Base-by-base conservation (phyloP, 1,284 basidiomycete species). In the Ceratobasidium sp. region DNA sequence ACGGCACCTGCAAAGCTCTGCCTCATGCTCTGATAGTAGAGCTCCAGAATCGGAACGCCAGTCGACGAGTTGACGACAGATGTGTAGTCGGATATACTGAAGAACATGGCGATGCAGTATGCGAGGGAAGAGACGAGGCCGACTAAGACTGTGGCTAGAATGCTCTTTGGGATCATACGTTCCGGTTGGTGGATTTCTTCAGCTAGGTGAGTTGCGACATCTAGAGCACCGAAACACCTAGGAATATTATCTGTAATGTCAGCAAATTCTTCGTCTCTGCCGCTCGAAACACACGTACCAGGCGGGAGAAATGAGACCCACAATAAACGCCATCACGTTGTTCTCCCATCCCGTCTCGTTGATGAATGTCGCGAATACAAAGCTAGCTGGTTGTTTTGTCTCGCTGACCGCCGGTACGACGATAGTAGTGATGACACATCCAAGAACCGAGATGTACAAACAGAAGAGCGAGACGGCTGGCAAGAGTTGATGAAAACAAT, bases 281-380 rank as follows among this genome's bases (percentile, higher is more conserved):
- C 13, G 27, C 5, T 31, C 22, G n/a, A 59, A 8, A 6, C 6
- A 29, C n/a, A 37, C 43, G 24, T 29, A 72, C 69, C 69, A 72
- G 13, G 34, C 53, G 19, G 69, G 69, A 34, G 34, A 39, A 13
- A 72, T 72, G 22, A 72, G 24, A 8, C 69, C 69, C 7, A 72
- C 69, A 34, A 72, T 72, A 41, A 72, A 72, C 5, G 69, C 69
- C 3, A 72, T 51, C 46, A 62, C 69, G 27, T 72, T 72, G 31
- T 72, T 72, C 13, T 72, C 69, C 69, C 69, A 72, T 3, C 69
- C 69, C 27, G 69, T 72, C 37, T 72, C 58, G 58, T 72, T 72
- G 13, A 62, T 34, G 48, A 72, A 72, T 1, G 69, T 72, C 14
- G 69, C 69, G 61, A 72, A 72, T 24, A 72, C 69, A 46, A 72